phyloP scores from a whole-genome alignment of 176 grass and related monocot genomes.

The Paspalum notatum region DNA sequence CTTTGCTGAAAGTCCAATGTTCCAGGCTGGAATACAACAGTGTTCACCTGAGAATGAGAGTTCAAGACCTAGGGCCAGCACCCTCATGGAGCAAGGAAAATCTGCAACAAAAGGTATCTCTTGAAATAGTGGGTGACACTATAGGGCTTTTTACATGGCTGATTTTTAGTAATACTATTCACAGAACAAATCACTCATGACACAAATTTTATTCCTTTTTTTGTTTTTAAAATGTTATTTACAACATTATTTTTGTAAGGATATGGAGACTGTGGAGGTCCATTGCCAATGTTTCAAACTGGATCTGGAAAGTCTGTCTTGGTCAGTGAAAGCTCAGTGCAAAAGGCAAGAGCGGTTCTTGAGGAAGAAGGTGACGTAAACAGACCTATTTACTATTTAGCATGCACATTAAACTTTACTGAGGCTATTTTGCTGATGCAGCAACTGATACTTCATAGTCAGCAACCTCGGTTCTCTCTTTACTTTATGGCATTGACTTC shows the following conservation, averaged over 20 bases:
- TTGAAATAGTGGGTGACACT: conserved; percentile 19
- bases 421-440: conserved; percentile 4
- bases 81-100: conserved; percentile 45
- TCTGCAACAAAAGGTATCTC: conserved; percentile 36
- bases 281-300: conserved; percentile 67
- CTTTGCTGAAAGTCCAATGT: conserved; percentile 20
- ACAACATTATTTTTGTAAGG: conserved; percentile 34
- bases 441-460: conserved; percentile 18
- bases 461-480: not conserved
- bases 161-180: conserved; percentile 21
- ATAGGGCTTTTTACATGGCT: not conserved
- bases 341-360: conserved; percentile 63
- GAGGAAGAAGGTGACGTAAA: conserved; percentile 50
- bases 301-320: conserved; percentile 67
- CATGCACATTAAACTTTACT: conserved; percentile 12
- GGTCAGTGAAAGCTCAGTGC: conserved; percentile 53
- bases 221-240: not conserved
- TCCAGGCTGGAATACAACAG: conserved; percentile 33
- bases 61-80: conserved; percentile 41
- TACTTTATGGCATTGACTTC: not conserved
- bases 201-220: conserved; percentile 8
- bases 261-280: conserved; percentile 34
- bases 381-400: conserved; percentile 25
- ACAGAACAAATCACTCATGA: conserved; percentile 2
- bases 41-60: conserved; percentile 22